Evolutionary conservation across 768 basidiomycete species (phyloP), one percentile per base, ranked within the genome.

Genomic region (Hygrophorus russula): DNA sequence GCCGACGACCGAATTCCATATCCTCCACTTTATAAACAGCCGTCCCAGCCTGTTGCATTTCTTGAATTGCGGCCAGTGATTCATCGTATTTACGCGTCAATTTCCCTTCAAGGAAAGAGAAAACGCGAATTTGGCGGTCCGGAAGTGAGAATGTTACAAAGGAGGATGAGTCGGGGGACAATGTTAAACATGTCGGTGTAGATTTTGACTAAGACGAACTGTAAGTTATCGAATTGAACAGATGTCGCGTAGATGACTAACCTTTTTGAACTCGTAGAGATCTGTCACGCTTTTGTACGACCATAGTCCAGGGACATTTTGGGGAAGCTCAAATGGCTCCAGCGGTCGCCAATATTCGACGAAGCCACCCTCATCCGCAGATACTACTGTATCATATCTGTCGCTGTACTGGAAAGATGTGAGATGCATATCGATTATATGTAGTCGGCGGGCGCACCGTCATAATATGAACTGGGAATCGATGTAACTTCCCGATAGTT

Each of bases 31-130:
- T 83, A 62, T 84, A 88, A 14, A 89, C 75, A 0, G 88, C 84
- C 3, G 96, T 96, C 1, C 92, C 94, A 1, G 92, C 93, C 59
- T 98, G 96, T 59, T 99, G 96, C 92, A 99, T 97, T 60, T 97
- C 93, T 58, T 94, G 89, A 31, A 93, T 86, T 0, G 96, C 93
- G 20, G 75, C 66, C 5, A 98, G 71, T 0, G 87, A 90, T 61
- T 99, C 96, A 49, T 99, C 96, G 58, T 97, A 99, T 58, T 88
- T 89, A 14, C 94, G 80, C 12, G 78, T 80, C 51, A 97, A 66
- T 56, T 93, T 96, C 5, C 90, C 96, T 0, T 76, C 74, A 9
- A 92, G 70, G 69, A 97, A 91, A 19, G 80, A 83, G 66, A 99
- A 99, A 40, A 97, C 71, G 41, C 94, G 87, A 34, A 99, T 80